Conservation (phyloP, 495 filamentous ascomycete genomes). For the Rhizodiscina lignyota region DNA sequence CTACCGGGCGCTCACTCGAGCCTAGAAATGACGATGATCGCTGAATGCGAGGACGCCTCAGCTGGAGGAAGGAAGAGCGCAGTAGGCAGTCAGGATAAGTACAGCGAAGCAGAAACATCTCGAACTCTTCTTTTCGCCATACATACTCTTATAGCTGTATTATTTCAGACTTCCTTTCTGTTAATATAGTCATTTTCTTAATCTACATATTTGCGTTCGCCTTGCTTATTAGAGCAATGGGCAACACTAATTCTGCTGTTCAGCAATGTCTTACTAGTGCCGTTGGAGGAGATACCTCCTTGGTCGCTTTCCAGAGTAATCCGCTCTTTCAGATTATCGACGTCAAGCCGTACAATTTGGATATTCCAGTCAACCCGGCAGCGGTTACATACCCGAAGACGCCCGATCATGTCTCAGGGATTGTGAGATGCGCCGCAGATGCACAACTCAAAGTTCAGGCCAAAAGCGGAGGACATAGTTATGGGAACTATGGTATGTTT, state of each 20-base stretch:
- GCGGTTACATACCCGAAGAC: conserved; percentile 13
- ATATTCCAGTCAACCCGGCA: conserved; percentile 7
- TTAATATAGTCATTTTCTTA: too few relatives aligned
- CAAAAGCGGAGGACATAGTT: conserved; percentile 13
- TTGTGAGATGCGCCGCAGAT: conserved; percentile 13
- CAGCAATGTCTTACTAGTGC: conserved; percentile 8
- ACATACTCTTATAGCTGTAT: too few relatives aligned
- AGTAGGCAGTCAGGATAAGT: too few relatives aligned
- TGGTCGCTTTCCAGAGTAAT: conserved; percentile 6
- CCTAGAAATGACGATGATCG: too few relatives aligned
- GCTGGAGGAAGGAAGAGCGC: too few relatives aligned
- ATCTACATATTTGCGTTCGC: too few relatives aligned
- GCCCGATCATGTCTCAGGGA: conserved; percentile 11
- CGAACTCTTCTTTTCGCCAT: too few relatives aligned
- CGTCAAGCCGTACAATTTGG: conserved; percentile 16
- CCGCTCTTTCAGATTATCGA: conserved; percentile 8
- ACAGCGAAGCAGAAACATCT: too few relatives aligned
- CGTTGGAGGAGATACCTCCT: conserved; percentile 6
- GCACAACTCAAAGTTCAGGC: conserved; percentile 13
- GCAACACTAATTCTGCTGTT: conserved; percentile 6
- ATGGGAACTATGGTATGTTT: conserved; percentile 13
- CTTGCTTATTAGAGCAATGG: conserved; percentile 4
- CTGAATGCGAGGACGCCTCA: too few relatives aligned
- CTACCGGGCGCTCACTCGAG: too few relatives aligned
- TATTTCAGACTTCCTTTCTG: too few relatives aligned